Conservation (phyloP, 208 protist species). For the Leishmania guyanensis region DNA sequence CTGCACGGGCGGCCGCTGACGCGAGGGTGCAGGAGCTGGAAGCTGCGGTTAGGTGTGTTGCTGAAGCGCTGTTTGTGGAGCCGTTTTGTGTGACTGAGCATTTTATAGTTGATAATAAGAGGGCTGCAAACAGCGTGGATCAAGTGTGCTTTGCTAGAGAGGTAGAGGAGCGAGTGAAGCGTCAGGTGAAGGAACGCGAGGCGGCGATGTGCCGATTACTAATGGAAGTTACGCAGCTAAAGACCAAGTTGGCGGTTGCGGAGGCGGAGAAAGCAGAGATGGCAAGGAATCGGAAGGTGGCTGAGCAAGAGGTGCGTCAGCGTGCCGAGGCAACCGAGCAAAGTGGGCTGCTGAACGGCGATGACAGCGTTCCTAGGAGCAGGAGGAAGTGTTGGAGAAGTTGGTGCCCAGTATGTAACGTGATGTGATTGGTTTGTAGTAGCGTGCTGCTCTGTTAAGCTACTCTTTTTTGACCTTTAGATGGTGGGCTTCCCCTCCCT, state of each 20-base stretch:
- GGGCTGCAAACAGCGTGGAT: neutral
- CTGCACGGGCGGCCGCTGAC: neutral
- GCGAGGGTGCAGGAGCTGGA: slow-evolving; percentile 8
- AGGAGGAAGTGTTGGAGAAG: neutral
- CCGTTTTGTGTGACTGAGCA: neutral
- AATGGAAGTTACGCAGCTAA: neutral
- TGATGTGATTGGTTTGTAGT: slow-evolving; percentile 12
- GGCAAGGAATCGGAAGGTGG: neutral
- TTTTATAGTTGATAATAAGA: neutral
- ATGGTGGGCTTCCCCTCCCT: too few species aligned
- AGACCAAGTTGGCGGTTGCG: neutral
- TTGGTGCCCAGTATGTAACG: slow-evolving; percentile 3
- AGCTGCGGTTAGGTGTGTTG: neutral
- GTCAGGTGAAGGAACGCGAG: neutral
- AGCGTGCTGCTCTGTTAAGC: neutral
- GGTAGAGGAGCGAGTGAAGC: neutral
- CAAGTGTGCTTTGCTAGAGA: neutral
- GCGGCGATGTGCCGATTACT: neutral
- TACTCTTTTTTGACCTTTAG: neutral
- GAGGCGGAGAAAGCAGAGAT: slow-evolving; percentile 6
- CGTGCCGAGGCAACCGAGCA: slow-evolving; percentile 16
- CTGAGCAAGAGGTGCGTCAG: slow-evolving; percentile 10
- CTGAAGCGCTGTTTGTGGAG: neutral
- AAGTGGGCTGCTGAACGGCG: slow-evolving; percentile 17
- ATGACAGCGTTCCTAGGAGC: neutral